Base-by-base conservation (phyloP, 805 yeast species). In the Cyberlindnera americana region DNA sequence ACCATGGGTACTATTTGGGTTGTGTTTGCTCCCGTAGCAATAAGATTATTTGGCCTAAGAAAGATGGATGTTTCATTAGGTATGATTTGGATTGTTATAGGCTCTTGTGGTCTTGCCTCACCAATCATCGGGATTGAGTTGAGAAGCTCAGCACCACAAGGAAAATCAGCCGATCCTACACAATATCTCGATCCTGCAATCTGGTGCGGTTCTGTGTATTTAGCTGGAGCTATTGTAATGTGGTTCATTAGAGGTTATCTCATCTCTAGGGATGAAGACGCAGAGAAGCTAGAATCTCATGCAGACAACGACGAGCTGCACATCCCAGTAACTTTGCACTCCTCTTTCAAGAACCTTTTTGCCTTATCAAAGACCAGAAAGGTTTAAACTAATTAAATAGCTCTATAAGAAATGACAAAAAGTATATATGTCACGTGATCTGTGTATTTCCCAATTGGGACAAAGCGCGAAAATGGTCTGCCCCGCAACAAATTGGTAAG, bases 1-100 rank as follows among this genome's bases (percentile, higher is more conserved):
- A 38, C 73, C 23, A 79, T 80, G 81, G 87, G 87, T 3, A 63
- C 77, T 10, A 62, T 79, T 30, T 81, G 78, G 73, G 73, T 79
- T 4, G 69, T 77, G 3, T 48, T 72, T 44, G 72, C 80, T 1
- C 69, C 83, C 3, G 62, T 77, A 18, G 56, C 69, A 1, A 71
- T 81, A 1, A 57, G 78, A 36, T 60, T 78, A 18, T 72, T 73
- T 15, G 87, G 87, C 0, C 54, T 80, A 22, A 56, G 66, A 28
- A 75, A 72, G 47, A 57, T 78, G 52, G 72, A 72, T 32, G 70
- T 75, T 14, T 57, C 69, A 0, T 60, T 71, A 36, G 71, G 77
- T 16, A 66, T 76, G 73, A 47, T 72, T 4, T 80, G 83, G 84
- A 49, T 69, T 12, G 57, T 69, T 25, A 52, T 72, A 31, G 85